Evolutionary conservation across 2,329 filamentous ascomycete species (phyloP).

Genomic region (Fusarium musae): DNA sequence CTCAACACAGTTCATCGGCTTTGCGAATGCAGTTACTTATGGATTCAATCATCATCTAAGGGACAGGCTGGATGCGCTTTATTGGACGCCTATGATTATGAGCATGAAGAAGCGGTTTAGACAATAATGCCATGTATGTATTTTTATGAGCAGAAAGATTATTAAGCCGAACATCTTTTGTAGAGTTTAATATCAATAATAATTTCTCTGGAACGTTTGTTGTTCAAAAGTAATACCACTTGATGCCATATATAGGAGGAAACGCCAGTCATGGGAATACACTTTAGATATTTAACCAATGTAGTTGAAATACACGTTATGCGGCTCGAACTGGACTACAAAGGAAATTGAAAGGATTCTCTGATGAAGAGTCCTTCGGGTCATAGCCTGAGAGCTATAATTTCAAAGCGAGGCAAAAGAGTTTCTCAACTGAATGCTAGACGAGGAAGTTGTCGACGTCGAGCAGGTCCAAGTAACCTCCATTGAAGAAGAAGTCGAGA

Average conservation of each 20-base stretch:
- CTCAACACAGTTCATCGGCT: constrained; percentile 38
- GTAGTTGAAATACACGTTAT: not conserved
- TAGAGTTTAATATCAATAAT: not conserved
- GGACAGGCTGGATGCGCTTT: constrained; percentile 27
- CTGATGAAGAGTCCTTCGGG: not conserved
- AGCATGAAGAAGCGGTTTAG: constrained; percentile 26
- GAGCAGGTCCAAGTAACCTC: constrained; percentile 20
- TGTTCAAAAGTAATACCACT: not conserved
- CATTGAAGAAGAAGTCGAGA: constrained; percentile 27
- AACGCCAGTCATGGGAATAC: not conserved
- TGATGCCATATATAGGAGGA: not conserved
- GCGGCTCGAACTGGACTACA: not conserved
- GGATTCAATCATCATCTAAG: constrained; percentile 42
- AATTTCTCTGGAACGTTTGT: not conserved
- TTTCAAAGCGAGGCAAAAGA: not conserved
- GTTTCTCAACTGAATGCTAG: not conserved
- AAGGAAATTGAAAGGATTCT: not conserved
- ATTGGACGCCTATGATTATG: constrained; percentile 24
- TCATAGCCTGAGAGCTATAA: not conserved
- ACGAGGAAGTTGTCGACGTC: constrained; percentile 21
- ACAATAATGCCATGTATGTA: not conserved
- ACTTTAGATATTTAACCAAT: not conserved
- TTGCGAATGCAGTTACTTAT: constrained; percentile 40
- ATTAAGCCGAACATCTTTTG: no score
- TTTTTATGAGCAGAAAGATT: not conserved